Conservation (phyloP, 805 yeast species). For the Saccharomycopsis selenospora region DNA sequence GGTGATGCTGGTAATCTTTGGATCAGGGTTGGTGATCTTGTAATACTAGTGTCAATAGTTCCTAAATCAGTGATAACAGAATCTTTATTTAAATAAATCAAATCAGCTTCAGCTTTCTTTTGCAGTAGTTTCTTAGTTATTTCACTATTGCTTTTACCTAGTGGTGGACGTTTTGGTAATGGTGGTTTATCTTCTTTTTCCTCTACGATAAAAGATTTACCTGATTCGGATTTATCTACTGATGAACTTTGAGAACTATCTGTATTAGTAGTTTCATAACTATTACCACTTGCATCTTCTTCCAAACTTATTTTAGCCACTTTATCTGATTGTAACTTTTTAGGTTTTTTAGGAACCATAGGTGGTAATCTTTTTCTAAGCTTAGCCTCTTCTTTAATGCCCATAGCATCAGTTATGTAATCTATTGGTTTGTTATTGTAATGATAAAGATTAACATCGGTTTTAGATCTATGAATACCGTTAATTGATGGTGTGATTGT, state of each 20-base stretch:
- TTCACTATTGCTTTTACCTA: not conserved
- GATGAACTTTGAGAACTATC: not conserved
- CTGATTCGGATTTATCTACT: not conserved
- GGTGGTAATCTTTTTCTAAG: slow-evolving; percentile 3
- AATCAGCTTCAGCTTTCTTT: not conserved
- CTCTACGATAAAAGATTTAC: not conserved
- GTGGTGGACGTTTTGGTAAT: slow-evolving; percentile 1
- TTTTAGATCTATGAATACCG: not conserved
- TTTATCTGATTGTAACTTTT: slow-evolving; percentile 2
- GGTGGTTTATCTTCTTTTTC: not conserved
- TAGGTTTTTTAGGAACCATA: slow-evolving; percentile 13
- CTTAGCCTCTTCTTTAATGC: not conserved
- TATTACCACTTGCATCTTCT: not conserved
- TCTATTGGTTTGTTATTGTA: not conserved
- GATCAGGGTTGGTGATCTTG: slow-evolving; percentile 1
- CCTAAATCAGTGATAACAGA: not conserved
- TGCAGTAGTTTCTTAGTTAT: not conserved
- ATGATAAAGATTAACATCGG: not conserved
- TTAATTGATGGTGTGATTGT: not conserved
- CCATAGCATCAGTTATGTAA: not conserved
- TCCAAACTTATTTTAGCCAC: not conserved
- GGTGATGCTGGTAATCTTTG: slow-evolving; percentile 3
- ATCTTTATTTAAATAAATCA: not conserved
- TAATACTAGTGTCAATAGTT: not conserved
- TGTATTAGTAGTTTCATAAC: not conserved